phyloP scores from a whole-genome alignment of 2,329 filamentous ascomycete genomes.

The Pseudogymnoascus sp. region DNA sequence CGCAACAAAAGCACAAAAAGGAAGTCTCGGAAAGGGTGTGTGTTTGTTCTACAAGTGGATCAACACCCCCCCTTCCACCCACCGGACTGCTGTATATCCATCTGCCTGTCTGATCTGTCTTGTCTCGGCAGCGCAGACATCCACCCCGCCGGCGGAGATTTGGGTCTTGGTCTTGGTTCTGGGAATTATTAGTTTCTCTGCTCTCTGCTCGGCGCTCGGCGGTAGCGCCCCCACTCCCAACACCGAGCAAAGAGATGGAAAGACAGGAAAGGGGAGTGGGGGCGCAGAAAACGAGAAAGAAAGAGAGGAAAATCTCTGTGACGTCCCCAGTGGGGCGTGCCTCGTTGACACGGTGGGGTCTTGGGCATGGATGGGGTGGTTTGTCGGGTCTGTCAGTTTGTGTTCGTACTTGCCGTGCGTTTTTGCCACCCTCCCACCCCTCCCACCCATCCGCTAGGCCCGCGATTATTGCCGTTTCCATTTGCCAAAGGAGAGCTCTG shows the following conservation, averaged over 20 bases:
- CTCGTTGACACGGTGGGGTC: not conserved
- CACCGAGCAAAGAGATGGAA: too few species aligned
- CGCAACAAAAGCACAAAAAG: not conserved
- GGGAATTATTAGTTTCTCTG: not conserved
- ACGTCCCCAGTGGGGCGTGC: not conserved
- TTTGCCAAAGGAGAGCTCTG: too few species aligned
- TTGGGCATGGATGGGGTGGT: not conserved
- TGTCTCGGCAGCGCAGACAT: too few species aligned
- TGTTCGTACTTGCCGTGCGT: not conserved
- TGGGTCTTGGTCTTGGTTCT: not conserved
- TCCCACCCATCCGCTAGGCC: too few species aligned
- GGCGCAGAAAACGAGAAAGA: not conserved
- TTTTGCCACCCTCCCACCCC: too few species aligned
- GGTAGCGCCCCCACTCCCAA: too few species aligned
- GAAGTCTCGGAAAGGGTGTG: not conserved
- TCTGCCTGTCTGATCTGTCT: not conserved
- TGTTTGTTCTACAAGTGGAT: not conserved
- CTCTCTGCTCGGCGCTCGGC: too few species aligned
- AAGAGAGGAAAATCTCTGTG: not conserved
- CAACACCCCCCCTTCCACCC: not conserved
- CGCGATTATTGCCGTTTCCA: too few species aligned
- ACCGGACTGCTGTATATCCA: not conserved
- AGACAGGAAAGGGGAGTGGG: not conserved
- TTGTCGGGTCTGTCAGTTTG: conserved; percentile 3
- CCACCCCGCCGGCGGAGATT: not conserved